These are phyloP conservation scores for Salix koriyanagi DNA, from an alignment of 345 rosid species.

Conservation along the genomic window DNA sequence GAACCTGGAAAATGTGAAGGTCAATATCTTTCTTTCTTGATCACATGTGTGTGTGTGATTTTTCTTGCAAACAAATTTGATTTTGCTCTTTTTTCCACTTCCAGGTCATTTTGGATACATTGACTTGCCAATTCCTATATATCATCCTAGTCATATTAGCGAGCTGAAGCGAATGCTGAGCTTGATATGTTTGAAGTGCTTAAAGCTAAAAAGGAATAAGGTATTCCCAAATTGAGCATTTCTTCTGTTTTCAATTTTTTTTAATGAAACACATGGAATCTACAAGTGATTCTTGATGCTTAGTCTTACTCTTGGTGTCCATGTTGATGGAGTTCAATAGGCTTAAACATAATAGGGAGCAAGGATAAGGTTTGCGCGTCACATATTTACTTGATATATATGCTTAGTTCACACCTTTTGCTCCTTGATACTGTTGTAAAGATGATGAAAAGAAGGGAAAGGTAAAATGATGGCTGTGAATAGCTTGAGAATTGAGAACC, in stretches of 20 bases:
- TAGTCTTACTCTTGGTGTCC: background rate
- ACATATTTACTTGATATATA: too few relatives aligned
- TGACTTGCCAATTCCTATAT: conserved; percentile 74
- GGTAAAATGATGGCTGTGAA: background rate
- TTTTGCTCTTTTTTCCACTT: conserved; percentile 21
- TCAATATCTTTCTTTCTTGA: conserved; percentile 6
- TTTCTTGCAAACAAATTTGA: too few relatives aligned
- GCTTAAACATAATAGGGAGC: background rate
- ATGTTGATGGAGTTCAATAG: background rate
- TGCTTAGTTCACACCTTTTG: background rate
- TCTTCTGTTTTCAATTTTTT: background rate
- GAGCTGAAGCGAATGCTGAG: conserved; percentile 74
- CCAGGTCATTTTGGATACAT: conserved; percentile 95
- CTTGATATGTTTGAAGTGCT: conserved; percentile 78
- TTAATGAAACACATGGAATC: background rate
- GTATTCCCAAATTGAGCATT: conserved; percentile 28
- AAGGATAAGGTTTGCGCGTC: background rate
- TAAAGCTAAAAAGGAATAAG: conserved; percentile 68
- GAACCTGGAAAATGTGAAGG: conserved; percentile 89
- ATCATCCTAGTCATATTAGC: conserved; percentile 78
- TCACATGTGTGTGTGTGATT: background rate
- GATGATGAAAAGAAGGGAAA: background rate
- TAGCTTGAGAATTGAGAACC: background rate
- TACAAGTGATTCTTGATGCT: background rate
- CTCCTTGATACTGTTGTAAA: background rate